Conservation (phyloP, 371 early-diverging fungal genomes). For the Apophysomyces trapeziformis region DNA sequence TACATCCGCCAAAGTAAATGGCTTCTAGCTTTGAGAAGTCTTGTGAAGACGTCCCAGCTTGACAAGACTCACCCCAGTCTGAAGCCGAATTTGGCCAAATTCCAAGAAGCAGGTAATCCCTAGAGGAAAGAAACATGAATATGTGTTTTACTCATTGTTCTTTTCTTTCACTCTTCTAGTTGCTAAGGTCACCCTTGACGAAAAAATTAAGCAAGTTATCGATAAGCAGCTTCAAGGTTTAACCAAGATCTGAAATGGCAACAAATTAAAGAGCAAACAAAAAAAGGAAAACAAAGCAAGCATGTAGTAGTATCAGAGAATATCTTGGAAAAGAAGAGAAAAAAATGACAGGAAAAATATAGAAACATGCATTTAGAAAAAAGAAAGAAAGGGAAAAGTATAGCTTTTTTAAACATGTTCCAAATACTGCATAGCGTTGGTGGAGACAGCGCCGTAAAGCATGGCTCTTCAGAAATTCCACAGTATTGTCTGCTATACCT, state of each 20-base stretch:
- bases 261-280: not conserved
- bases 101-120: constrained; percentile 52
- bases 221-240: not conserved
- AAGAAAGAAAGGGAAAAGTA: no score
- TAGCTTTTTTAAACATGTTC: no score
- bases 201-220: not conserved
- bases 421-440: no score
- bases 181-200: not conserved
- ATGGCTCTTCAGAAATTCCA: no score
- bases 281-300: not conserved
- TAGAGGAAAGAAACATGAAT: not conserved
- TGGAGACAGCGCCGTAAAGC: no score
- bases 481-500: no score
- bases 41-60: constrained; percentile 61
- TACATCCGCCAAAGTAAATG: constrained; percentile 82
- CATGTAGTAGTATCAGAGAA: constrained; percentile 1
- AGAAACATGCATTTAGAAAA: no score
- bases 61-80: constrained; percentile 57
- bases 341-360: not conserved
- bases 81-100: constrained; percentile 57
- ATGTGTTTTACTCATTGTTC: not conserved
- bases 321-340: not conserved
- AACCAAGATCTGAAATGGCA: not conserved
- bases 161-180: not conserved
- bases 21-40: constrained; percentile 71